A percentile compares a stretch with the other conserved stretches of the same genome.
Conservation (phyloP, 768 basidiomycete genomes). For the Amanita rubescens region DNA sequence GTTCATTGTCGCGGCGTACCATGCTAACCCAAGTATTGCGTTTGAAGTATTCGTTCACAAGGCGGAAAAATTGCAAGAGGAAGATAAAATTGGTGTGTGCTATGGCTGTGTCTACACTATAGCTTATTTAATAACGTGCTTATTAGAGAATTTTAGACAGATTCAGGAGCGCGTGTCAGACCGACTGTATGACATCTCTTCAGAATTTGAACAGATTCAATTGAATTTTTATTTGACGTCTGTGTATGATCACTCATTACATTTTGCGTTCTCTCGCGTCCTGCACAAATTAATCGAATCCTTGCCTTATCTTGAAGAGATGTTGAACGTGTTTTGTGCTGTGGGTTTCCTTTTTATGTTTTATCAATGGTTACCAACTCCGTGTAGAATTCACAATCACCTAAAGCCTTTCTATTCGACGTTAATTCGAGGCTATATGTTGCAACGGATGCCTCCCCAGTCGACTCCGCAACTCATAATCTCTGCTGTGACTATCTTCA, state of each 20-base stretch:
- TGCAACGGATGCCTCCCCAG: conserved; percentile 90
- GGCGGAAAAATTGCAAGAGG: conserved; percentile 84
- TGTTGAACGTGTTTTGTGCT: conserved; percentile 80
- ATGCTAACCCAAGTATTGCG: conserved; percentile 66
- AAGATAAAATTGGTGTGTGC: conserved; percentile 76
- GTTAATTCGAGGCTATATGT: conserved; percentile 77
- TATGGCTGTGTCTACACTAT: not conserved
- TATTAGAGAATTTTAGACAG: conserved; percentile 80
- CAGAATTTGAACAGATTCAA: conserved; percentile 71
- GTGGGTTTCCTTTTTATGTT: conserved; percentile 30
- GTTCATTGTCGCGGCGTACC: conserved; percentile 70
- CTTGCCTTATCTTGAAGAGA: conserved; percentile 77
- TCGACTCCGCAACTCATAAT: conserved; percentile 82
- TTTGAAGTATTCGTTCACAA: conserved; percentile 96
- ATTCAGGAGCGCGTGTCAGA: conserved; percentile 84
- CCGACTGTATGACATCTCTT: conserved; percentile 66
- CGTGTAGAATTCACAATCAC: conserved; percentile 77
- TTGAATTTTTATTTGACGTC: conserved; percentile 90
- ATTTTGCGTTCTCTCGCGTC: conserved; percentile 88
- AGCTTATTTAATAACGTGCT: not conserved
- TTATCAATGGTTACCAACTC: conserved; percentile 4
- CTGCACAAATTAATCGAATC: conserved; percentile 83
- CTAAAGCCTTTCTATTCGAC: conserved; percentile 93
- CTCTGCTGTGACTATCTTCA: conserved; percentile 88
- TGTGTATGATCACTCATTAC: conserved; percentile 86